Percentiles rank a stretch among this genome's conserved stretches.
These are phyloP conservation scores for Nyctanthes arbortristis DNA, from an alignment of 257 asterid species.

Conservation along the genomic window DNA sequence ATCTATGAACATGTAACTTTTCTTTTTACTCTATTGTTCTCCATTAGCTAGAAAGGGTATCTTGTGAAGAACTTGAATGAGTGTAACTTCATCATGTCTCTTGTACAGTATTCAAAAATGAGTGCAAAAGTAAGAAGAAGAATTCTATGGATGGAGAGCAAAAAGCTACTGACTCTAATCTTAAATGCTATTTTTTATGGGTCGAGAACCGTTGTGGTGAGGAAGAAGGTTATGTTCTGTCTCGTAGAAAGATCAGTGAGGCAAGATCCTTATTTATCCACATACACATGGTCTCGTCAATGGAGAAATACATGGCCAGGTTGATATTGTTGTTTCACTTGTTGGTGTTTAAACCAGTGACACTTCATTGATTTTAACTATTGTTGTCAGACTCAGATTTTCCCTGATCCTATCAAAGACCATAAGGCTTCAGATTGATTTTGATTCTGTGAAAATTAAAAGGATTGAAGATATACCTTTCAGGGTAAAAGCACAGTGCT, in stretches of 20 bases:
- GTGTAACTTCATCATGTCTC: slow-evolving; percentile 9
- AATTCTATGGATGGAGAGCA: slow-evolving; percentile 31
- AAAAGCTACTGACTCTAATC: slow-evolving; percentile 25
- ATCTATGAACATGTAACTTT: neutral
- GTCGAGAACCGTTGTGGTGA: slow-evolving; percentile 36
- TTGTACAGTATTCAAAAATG: slow-evolving; percentile 77
- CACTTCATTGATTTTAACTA: slow-evolving; percentile 7
- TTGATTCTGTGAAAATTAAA: slow-evolving; percentile 45
- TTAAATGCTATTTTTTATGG: slow-evolving; percentile 61
- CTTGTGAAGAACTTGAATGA: neutral
- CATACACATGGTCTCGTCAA: slow-evolving; percentile 55
- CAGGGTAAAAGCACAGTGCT: slow-evolving; percentile 41
- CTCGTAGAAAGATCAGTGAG: slow-evolving; percentile 39
- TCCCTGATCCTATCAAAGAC: slow-evolving; percentile 81
- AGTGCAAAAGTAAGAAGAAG: slow-evolving; percentile 40
- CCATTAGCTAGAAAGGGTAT: neutral
- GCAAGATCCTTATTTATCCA: slow-evolving; percentile 82
- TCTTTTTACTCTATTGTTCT: neutral
- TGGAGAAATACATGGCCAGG: slow-evolving; percentile 92
- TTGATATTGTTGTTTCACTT: slow-evolving; percentile 25
- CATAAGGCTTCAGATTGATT: slow-evolving; percentile 53
- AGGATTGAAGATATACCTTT: slow-evolving; percentile 64
- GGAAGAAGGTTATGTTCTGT: slow-evolving; percentile 32
- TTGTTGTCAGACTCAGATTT: slow-evolving; percentile 49
- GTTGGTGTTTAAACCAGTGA: slow-evolving; percentile 2